These are phyloP conservation scores for Geosmithia flava DNA, from an alignment of 2,329 filamentous ascomycete genomes.

Conservation along the genomic window DNA sequence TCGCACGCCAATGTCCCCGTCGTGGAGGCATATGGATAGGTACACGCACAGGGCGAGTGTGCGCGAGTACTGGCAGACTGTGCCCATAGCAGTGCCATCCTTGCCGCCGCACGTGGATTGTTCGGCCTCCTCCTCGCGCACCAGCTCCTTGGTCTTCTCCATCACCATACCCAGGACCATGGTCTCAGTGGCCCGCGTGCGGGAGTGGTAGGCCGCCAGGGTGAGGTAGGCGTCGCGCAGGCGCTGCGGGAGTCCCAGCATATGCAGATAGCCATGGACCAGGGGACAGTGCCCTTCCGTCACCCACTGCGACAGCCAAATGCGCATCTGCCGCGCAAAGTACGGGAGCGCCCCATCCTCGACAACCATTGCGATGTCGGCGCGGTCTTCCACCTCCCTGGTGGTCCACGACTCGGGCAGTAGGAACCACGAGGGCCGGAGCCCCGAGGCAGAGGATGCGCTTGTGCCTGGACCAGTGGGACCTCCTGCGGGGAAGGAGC, in stretches of 20 bases:
- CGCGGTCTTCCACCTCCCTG: not conserved
- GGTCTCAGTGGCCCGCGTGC: not conserved
- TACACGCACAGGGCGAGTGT: constrained; percentile 1
- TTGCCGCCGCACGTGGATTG: not conserved
- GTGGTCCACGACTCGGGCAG: not conserved
- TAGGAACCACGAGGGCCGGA: not conserved
- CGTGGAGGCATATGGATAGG: constrained; percentile 4
- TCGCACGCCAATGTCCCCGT: constrained; percentile 4
- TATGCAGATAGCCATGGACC: not conserved
- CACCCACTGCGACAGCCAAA: not conserved
- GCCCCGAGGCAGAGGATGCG: no score
- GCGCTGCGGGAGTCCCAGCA: not conserved
- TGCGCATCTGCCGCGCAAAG: not conserved
- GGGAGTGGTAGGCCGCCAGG: not conserved
- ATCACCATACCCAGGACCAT: not conserved
- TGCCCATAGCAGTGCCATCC: not conserved
- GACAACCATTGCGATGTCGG: not conserved
- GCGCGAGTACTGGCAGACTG: not conserved
- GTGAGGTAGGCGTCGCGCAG: not conserved
- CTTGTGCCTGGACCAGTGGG: not conserved
- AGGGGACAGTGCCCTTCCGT: not conserved
- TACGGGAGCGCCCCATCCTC: not conserved
- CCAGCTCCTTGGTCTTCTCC: not conserved
- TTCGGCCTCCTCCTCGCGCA: not conserved
- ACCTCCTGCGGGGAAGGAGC: no score